Evolutionary conservation across 768 basidiomycete genomes (phyloP).

Genomic region (Leccinum longicurvipes): DNA sequence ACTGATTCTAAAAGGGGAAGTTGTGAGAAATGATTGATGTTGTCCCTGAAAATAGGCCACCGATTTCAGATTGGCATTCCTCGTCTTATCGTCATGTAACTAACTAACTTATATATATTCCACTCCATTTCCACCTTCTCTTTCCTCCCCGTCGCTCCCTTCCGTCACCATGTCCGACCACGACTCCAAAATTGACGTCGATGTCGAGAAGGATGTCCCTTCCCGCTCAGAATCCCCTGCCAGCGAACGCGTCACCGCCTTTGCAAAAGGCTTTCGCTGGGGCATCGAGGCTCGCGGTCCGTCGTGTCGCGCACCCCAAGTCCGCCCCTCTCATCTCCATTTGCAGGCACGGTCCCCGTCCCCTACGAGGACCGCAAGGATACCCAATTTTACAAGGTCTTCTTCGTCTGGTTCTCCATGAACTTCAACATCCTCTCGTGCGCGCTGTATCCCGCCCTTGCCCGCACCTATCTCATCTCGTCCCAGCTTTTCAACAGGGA

Average conservation of each 20-base stretch:
- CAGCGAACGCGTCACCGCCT: neutral
- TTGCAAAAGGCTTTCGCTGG: constrained; percentile 26
- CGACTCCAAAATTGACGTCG: constrained; percentile 22
- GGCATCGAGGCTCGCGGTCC: constrained; percentile 32
- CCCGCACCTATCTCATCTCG: neutral
- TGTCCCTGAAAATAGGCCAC: neutral
- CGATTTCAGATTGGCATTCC: neutral
- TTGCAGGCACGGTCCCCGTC: constrained; percentile 51
- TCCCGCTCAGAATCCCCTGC: constrained; percentile 16
- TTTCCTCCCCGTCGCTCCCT: constrained; percentile 4
- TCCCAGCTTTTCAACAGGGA: constrained; percentile 63
- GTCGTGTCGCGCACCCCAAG: neutral
- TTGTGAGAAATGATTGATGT: neutral
- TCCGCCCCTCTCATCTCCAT: neutral
- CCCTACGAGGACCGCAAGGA: constrained; percentile 49
- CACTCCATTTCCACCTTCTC: neutral
- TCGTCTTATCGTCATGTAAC: neutral
- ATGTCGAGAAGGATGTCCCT: constrained; percentile 29
- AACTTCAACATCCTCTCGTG: constrained; percentile 64
- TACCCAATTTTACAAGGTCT: constrained; percentile 59
- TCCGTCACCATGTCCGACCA: constrained; percentile 23
- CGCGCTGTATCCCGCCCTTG: constrained; percentile 8
- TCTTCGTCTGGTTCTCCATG: constrained; percentile 71
- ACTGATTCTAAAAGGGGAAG: neutral
- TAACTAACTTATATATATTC: constrained; percentile 9